Percentiles rank a stretch among this genome's conserved stretches.
Conservation (phyloP, 441 rosid genomes). For the Raphanus hybrid region DNA sequence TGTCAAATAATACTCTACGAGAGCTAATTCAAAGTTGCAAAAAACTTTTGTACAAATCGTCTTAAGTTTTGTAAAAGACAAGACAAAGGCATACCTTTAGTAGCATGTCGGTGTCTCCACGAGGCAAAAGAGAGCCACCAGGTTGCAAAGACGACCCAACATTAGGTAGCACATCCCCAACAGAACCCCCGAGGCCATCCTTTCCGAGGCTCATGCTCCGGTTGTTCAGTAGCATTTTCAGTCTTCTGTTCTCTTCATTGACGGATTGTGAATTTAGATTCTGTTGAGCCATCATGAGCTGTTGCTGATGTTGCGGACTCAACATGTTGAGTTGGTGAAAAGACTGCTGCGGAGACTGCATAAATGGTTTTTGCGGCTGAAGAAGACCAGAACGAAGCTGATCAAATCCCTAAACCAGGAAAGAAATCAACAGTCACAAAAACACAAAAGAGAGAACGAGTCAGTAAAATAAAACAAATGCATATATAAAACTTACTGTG, state of each 20-base stretch:
- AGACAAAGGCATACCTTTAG: conserved; percentile 53
- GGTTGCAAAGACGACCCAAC: conserved; percentile 66
- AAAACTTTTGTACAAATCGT: conserved; percentile 36
- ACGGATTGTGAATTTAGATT: conserved; percentile 69
- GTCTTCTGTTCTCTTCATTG: conserved; percentile 73
- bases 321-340: conserved; percentile 79
- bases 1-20: neutral
- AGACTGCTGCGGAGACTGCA: conserved; percentile 85
- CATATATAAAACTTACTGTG: conserved; percentile 57
- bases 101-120: conserved; percentile 63
- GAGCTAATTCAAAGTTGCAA: conserved; percentile 18
- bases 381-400: conserved; percentile 74
- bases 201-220: conserved; percentile 63
- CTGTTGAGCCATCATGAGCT: conserved; percentile 82
- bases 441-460: conserved; percentile 17
- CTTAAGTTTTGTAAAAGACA: neutral
- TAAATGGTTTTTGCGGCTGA: conserved; percentile 72
- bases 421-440: conserved; percentile 24
- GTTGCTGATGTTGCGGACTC: conserved; percentile 85
- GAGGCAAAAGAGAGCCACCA: conserved; percentile 53
- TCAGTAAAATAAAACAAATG: neutral
- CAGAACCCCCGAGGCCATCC: conserved; percentile 64
- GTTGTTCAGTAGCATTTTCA: conserved; percentile 67
- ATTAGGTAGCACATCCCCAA: conserved; percentile 64
- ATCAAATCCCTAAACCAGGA: conserved; percentile 64